A percentile compares a stretch with the other conserved stretches of the same genome.
phyloP scores from a whole-genome alignment of 306 rosid genomes.

The Begonia loranthoides region DNA sequence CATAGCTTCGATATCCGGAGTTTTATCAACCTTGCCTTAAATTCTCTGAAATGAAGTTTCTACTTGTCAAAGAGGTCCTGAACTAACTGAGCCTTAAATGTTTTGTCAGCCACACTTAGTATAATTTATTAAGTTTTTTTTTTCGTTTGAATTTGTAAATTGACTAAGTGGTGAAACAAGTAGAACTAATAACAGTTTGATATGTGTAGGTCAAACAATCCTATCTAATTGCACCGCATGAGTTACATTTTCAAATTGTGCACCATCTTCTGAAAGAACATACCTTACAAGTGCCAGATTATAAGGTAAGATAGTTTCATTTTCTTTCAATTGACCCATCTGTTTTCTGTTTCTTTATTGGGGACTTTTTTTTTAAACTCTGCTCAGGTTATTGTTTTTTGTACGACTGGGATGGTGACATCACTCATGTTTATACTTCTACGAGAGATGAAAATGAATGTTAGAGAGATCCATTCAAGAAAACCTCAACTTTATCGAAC shows the following conservation, averaged over 20 bases:
- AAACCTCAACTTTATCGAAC: slow-evolving; percentile 77
- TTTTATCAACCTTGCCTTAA: too few relatives aligned
- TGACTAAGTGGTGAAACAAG: too few relatives aligned
- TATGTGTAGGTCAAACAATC: slow-evolving; percentile 57
- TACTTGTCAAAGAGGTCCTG: too few relatives aligned
- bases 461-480: slow-evolving; percentile 82
- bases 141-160: too few relatives aligned
- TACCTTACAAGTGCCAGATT: slow-evolving; percentile 49
- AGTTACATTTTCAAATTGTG: slow-evolving; percentile 59
- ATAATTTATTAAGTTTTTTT: too few relatives aligned
- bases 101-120: too few relatives aligned
- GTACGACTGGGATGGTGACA: slow-evolving; percentile 73
- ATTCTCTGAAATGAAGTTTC: too few relatives aligned
- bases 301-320: slow-evolving; percentile 42
- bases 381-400: slow-evolving; percentile 80
- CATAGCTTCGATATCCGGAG: too few relatives aligned
- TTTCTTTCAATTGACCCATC: slow-evolving; percentile 8
- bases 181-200: slow-evolving; percentile 16
- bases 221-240: slow-evolving; percentile 59
- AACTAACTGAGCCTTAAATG: too few relatives aligned
- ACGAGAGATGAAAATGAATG: slow-evolving; percentile 85
- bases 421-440: slow-evolving; percentile 58
- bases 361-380: slow-evolving; percentile 9
- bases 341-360: slow-evolving; percentile 9
- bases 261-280: slow-evolving; percentile 70